A percentile compares a stretch with the other conserved stretches of the same genome.
These are phyloP conservation scores for Suhomyces emberorum DNA, from an alignment of 805 yeast genomes.

Conservation along the genomic window DNA sequence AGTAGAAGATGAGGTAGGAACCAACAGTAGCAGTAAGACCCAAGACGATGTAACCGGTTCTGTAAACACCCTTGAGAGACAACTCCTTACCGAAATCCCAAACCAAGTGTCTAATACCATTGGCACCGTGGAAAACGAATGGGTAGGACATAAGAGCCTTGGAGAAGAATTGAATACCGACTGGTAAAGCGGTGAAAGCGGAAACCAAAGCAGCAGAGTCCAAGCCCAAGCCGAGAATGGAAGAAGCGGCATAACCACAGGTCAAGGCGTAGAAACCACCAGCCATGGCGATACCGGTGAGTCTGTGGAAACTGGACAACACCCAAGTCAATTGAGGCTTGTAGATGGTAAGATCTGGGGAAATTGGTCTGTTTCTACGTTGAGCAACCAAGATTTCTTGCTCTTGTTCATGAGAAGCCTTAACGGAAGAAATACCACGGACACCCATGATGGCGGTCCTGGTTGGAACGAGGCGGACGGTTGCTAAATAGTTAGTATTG, in stretches of 20 bases:
- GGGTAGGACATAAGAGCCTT: constrained; percentile 78
- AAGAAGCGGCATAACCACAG: constrained; percentile 66
- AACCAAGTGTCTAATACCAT: constrained; percentile 88
- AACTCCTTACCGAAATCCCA: constrained; percentile 90
- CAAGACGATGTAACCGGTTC: constrained; percentile 83
- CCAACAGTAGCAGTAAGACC: constrained; percentile 62
- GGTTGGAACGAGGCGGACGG: constrained; percentile 2
- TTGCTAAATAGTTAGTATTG: constrained; percentile 1
- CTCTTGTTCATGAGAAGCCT: constrained; percentile 60
- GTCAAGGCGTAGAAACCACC: constrained; percentile 76
- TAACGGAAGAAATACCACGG: constrained; percentile 26
- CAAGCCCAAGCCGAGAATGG: constrained; percentile 53
- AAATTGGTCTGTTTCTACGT: constrained; percentile 82
- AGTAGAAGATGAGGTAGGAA: constrained; percentile 50
- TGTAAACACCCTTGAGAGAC: constrained; percentile 82
- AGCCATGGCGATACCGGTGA: constrained; percentile 83
- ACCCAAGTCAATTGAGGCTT: constrained; percentile 86
- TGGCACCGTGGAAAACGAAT: constrained; percentile 79
- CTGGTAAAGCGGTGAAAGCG: constrained; percentile 61
- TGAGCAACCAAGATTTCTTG: constrained; percentile 71
- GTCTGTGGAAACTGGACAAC: constrained; percentile 79
- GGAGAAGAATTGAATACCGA: constrained; percentile 53
- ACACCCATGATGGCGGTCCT: constrained; percentile 3
- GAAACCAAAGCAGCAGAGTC: constrained; percentile 54
- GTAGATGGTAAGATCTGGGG: constrained; percentile 89